These are phyloP conservation scores for Xylaria nigripes DNA, from an alignment of 495 filamentous ascomycete genomes.

Conservation along the genomic window DNA sequence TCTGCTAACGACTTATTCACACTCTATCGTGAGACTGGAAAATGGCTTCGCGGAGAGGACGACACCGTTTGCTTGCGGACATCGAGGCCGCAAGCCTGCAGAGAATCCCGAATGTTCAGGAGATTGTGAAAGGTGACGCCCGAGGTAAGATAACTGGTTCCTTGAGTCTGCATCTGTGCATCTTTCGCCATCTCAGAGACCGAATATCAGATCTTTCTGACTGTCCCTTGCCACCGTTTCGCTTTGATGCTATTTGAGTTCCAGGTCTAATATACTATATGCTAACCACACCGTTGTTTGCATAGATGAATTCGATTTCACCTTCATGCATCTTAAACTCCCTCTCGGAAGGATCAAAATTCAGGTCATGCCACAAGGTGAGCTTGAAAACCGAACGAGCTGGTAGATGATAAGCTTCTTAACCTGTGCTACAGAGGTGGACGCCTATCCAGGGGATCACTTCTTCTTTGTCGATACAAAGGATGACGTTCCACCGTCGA, in stretches of 20 bases:
- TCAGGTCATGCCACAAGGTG: constrained; percentile 49
- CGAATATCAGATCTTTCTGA: too few species aligned
- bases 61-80: constrained; percentile 13
- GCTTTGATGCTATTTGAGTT: neutral
- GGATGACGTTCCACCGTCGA: constrained; percentile 23
- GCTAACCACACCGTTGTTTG: neutral
- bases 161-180: too few species aligned
- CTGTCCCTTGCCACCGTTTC: too few species aligned
- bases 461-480: constrained; percentile 30
- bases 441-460: constrained; percentile 25
- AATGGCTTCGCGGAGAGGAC: constrained; percentile 7
- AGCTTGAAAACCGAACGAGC: constrained; percentile 7
- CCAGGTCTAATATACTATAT: neutral
- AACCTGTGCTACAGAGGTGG: constrained; percentile 19
- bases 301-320: constrained; percentile 52
- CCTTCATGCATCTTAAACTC: constrained; percentile 28
- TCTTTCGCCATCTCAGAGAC: too few species aligned
- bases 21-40: neutral
- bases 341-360: constrained; percentile 35
- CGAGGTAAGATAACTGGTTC: constrained; percentile 24
- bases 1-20: too few species aligned
- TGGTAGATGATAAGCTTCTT: neutral
- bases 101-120: constrained; percentile 7
- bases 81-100: constrained; percentile 14
- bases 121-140: constrained; percentile 49